Percentiles rank a stretch among this genome's conserved stretches.
Conservation (phyloP, 345 rosid species). For the Rhodomyrtus tomentosa region DNA sequence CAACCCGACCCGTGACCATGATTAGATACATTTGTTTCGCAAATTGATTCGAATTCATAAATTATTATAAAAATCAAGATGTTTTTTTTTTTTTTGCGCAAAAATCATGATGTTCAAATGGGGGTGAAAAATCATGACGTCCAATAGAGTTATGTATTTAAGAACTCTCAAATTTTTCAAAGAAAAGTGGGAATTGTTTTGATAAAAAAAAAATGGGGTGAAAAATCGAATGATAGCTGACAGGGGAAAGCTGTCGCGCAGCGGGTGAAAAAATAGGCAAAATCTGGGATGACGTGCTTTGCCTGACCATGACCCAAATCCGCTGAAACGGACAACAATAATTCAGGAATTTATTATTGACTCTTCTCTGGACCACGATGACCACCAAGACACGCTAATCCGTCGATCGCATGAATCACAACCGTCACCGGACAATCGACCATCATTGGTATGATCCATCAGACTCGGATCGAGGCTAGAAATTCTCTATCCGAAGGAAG, state of each 20-base stretch:
- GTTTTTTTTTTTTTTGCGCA: too few species aligned
- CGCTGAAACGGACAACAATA: not conserved
- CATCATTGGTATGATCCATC: not conserved
- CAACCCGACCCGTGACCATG: too few species aligned
- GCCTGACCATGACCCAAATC: not conserved
- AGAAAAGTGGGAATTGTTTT: too few species aligned
- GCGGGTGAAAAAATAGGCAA: too few species aligned
- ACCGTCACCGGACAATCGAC: not conserved
- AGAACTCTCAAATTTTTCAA: too few species aligned
- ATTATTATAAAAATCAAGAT: too few species aligned
- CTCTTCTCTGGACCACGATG: not conserved
- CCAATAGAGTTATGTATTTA: too few species aligned
- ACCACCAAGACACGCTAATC: not conserved
- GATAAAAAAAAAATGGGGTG: too few species aligned
- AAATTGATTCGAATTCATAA: not conserved
- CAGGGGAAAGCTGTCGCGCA: not conserved
- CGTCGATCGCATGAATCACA: not conserved
- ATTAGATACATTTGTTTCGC: not conserved
- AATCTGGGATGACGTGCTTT: not conserved
- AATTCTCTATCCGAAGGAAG: rapidly evolving
- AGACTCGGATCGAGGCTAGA: not conserved
- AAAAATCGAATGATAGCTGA: not conserved
- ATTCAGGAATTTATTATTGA: not conserved
- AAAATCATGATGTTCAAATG: not conserved
- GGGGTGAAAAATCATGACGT: too few species aligned